phyloP scores from a whole-genome alignment of 2,329 filamentous ascomycete genomes.

The Colletotrichum nymphaeae region DNA sequence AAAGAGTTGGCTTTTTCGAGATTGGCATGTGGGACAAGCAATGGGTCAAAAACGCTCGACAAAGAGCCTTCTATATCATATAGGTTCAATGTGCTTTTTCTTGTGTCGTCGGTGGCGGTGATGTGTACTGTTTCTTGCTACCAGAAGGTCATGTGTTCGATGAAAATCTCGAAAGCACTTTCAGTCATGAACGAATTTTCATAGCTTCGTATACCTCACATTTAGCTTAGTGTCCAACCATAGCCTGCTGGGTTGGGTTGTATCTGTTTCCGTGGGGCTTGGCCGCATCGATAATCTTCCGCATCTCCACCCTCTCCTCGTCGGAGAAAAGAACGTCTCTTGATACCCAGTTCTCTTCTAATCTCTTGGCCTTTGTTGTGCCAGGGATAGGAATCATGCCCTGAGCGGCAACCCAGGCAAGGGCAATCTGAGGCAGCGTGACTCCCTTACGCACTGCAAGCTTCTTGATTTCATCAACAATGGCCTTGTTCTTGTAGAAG shows the following conservation, averaged over 20 bases:
- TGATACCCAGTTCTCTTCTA: conserved; percentile 54
- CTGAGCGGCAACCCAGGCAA: conserved; percentile 53
- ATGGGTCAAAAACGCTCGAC: neutral
- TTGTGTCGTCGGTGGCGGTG: neutral
- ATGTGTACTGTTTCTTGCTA: neutral
- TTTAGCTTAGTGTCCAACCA: conserved; percentile 29
- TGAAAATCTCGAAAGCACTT: neutral
- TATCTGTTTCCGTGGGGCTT: conserved; percentile 52
- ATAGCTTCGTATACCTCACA: neutral
- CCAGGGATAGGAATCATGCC: conserved; percentile 59
- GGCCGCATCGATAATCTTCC: conserved; percentile 48
- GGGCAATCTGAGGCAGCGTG: conserved; percentile 48
- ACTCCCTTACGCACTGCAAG: conserved; percentile 49
- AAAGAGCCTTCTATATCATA: neutral
- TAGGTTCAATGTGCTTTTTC: neutral
- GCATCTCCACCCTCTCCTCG: conserved; percentile 52
- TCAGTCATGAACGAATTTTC: neutral
- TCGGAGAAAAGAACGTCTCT: conserved; percentile 48
- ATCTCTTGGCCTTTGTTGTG: conserved; percentile 51
- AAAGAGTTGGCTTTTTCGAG: neutral
- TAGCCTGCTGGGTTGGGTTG: conserved; percentile 21
- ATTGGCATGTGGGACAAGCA: neutral
- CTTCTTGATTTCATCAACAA: conserved; percentile 54
- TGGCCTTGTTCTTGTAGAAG: conserved; percentile 55
- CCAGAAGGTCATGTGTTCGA: neutral